Evolutionary conservation across 257 asterid genomes (phyloP).

Genomic region (Fraxinus cuspidata): DNA sequence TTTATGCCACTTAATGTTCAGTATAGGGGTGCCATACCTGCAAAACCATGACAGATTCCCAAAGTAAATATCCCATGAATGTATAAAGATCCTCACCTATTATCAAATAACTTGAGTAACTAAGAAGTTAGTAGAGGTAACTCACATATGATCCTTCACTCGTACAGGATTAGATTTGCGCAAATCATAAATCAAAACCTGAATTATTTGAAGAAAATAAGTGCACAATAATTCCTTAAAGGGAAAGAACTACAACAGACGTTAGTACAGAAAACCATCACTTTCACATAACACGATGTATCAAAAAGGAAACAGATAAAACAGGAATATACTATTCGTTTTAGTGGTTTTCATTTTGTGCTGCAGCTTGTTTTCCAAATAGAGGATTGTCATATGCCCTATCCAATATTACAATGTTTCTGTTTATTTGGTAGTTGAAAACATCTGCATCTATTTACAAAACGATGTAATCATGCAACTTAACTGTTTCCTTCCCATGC

Average conservation of each 20-base stretch:
- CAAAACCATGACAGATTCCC: constrained; percentile 24
- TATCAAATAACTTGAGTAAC: not conserved
- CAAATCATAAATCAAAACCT: constrained; percentile 86
- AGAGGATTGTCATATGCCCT: constrained; percentile 7
- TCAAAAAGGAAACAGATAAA: constrained; percentile 4
- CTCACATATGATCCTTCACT: constrained; percentile 94
- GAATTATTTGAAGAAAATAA: constrained; percentile 31
- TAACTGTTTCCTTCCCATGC: not conserved
- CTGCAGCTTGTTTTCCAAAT: constrained; percentile 11
- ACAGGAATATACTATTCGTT: not conserved
- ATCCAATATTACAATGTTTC: constrained; percentile 2
- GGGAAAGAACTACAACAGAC: not conserved
- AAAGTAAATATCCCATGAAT: constrained; percentile 5
- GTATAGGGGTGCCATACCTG: constrained; percentile 93
- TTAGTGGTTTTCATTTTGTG: constrained; percentile 10
- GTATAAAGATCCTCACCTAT: not conserved
- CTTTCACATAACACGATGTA: not conserved
- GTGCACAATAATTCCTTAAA: not conserved
- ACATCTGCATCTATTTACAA: constrained; percentile 10
- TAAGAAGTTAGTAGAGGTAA: constrained; percentile 25
- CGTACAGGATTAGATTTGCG: constrained; percentile 77
- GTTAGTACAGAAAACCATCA: not conserved
- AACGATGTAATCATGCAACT: constrained; percentile 15
- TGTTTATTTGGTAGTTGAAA: not conserved
- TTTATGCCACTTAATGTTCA: constrained; percentile 89